Percentiles rank a stretch among this genome's conserved stretches.
Evolutionary conservation across 768 basidiomycete genomes (phyloP).

Genomic region (Serendipita indica): DNA sequence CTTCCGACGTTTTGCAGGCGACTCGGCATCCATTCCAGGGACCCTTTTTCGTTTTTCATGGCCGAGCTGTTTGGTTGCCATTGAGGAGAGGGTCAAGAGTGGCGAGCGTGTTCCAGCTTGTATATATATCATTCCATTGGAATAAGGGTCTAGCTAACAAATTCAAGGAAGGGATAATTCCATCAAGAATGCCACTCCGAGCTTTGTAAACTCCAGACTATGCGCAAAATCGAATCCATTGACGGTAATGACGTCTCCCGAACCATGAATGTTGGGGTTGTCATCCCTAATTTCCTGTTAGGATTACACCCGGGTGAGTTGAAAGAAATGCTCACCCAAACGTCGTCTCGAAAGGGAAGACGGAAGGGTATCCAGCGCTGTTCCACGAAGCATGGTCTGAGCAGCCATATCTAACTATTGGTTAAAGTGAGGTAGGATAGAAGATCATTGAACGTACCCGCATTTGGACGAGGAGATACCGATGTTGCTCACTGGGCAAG

Average conservation of each 20-base stretch:
- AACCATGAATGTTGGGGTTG: constrained; percentile 2
- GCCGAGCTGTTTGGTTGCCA: neutral
- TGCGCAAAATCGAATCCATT: constrained; percentile 32
- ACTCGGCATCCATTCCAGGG: neutral
- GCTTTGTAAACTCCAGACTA: constrained; percentile 45
- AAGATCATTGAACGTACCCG: neutral
- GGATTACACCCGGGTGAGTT: neutral
- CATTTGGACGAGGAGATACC: neutral
- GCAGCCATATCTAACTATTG: constrained; percentile 2
- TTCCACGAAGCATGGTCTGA: constrained; percentile 10
- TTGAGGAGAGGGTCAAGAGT: neutral
- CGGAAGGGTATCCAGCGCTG: constrained; percentile 7
- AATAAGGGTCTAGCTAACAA: too few relatives aligned
- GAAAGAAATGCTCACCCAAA: neutral
- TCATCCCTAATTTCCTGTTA: neutral
- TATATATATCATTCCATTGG: too few relatives aligned
- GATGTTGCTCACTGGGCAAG: neutral
- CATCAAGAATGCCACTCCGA: constrained; percentile 42
- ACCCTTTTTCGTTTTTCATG: neutral
- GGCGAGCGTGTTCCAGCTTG: too few relatives aligned
- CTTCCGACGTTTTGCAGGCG: neutral
- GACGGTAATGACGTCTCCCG: constrained; percentile 17
- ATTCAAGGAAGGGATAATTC: constrained; percentile 26
- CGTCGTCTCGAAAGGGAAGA: constrained; percentile 7
- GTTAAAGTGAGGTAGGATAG: neutral